These are phyloP conservation scores for Cyberlindnera saturnus DNA, from an alignment of 805 yeast genomes.

Conservation along the genomic window DNA sequence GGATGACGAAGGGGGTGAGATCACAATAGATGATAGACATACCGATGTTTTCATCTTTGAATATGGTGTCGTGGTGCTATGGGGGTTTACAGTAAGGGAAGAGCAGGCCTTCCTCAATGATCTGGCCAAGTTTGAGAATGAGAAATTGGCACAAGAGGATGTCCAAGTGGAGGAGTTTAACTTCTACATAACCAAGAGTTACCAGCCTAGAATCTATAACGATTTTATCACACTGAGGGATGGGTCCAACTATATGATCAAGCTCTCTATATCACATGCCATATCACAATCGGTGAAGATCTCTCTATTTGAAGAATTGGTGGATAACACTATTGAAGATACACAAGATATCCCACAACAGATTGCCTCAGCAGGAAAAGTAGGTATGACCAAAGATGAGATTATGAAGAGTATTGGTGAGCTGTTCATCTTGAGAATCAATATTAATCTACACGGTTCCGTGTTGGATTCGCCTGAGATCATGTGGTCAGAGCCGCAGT, in stretches of 20 bases:
- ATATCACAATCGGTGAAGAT: conserved; percentile 94
- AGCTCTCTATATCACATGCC: conserved; percentile 91
- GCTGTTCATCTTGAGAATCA: conserved; percentile 78
- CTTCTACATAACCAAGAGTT: conserved; percentile 87
- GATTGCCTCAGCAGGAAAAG: conserved; percentile 91
- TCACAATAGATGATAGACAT: conserved; percentile 71
- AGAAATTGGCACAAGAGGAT: conserved; percentile 86
- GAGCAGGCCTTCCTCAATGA: conserved; percentile 78
- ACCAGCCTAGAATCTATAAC: conserved; percentile 93
- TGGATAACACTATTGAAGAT: conserved; percentile 94
- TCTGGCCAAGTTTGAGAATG: conserved; percentile 85
- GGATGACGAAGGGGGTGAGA: conserved; percentile 94
- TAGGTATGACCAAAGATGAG: conserved; percentile 87
- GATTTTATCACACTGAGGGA: conserved; percentile 92
- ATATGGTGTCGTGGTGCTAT: conserved; percentile 93
- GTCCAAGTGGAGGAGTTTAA: conserved; percentile 93
- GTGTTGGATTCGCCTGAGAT: conserved; percentile 95
- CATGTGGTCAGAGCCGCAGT: conserved; percentile 98
- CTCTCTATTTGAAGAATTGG: conserved; percentile 90
- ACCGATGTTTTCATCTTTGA: conserved; percentile 87
- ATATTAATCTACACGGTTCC: conserved; percentile 78
- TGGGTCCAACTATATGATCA: conserved; percentile 83
- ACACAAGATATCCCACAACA: conserved; percentile 97
- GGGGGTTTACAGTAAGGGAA: conserved; percentile 89
- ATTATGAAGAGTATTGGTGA: conserved; percentile 98